Evolutionary conservation across 805 yeast species (phyloP).

Genomic region (Zygosaccharomyces gambellarensis): DNA sequence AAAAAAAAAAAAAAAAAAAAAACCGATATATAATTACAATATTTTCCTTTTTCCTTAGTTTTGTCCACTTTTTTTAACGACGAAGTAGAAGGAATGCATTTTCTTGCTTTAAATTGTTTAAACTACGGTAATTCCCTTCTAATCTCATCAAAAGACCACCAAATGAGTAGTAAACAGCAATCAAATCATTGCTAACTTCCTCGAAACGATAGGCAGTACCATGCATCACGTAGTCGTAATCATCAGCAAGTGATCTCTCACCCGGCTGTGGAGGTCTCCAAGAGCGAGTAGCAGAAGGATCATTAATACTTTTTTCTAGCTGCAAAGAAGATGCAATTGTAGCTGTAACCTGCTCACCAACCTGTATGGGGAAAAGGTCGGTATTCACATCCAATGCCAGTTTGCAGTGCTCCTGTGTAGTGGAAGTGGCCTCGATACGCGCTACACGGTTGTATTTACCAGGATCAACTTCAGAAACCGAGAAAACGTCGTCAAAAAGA

Average conservation of each 20-base stretch:
- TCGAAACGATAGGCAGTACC: constrained; percentile 97
- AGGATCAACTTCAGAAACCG: constrained; percentile 74
- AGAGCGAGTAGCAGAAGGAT: constrained; percentile 33
- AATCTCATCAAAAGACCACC: constrained; percentile 92
- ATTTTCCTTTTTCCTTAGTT: constrained; percentile 1
- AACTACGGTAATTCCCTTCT: constrained; percentile 90
- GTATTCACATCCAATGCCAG: constrained; percentile 86
- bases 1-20: background rate
- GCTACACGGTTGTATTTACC: constrained; percentile 90
- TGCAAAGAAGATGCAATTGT: constrained; percentile 76
- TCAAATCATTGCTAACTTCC: constrained; percentile 61
- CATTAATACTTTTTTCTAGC: constrained; percentile 40
- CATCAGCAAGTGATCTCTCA: constrained; percentile 87
- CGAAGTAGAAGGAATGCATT: constrained; percentile 87
- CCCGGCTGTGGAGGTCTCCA: constrained; percentile 66
- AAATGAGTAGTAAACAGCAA: constrained; percentile 88
- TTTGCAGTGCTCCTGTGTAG: constrained; percentile 63
- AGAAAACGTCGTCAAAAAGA: constrained; percentile 89
- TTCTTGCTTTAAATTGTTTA: constrained; percentile 88
- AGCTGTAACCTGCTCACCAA: constrained; percentile 74
- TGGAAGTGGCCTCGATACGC: constrained; percentile 82
- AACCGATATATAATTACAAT: background rate
- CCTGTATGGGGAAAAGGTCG: constrained; percentile 81
- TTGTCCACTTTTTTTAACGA: constrained; percentile 38
- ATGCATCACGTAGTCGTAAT: constrained; percentile 96